Conservation (phyloP, 257 asterid genomes). For the Knoxia roxburghii region DNA sequence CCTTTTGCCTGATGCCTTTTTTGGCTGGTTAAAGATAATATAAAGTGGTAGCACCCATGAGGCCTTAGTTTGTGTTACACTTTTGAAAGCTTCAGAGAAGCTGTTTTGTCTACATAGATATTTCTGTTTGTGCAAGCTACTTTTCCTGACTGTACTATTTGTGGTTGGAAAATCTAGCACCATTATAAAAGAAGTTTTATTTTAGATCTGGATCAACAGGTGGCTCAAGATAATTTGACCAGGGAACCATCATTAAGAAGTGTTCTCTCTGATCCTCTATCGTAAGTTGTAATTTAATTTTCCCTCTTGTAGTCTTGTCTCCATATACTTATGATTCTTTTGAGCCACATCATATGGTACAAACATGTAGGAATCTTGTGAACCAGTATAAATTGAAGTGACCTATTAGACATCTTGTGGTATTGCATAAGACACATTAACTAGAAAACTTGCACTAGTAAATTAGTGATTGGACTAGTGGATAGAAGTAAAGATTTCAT, state of each 20-base stretch:
- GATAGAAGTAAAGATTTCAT: not conserved
- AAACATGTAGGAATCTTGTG: not conserved
- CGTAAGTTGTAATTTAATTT: slow-evolving; percentile 55
- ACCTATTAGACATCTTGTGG: not conserved
- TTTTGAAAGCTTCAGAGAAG: not conserved
- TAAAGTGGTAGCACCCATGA: not conserved
- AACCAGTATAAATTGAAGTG: not conserved
- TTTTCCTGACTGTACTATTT: not conserved
- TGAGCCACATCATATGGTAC: not conserved
- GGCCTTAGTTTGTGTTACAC: not conserved
- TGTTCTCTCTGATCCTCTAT: slow-evolving; percentile 83
- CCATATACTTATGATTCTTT: not conserved
- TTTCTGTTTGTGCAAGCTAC: not conserved
- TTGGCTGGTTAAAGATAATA: not conserved
- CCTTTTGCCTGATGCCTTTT: slow-evolving; percentile 14
- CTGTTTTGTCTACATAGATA: not conserved
- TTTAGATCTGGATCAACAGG: slow-evolving; percentile 54
- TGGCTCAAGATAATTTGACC: slow-evolving; percentile 51
- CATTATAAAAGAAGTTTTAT: slow-evolving; percentile 29
- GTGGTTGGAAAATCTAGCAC: slow-evolving; percentile 21
- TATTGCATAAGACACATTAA: not conserved
- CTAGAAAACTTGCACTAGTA: not conserved
- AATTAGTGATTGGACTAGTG: not conserved
- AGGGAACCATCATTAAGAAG: slow-evolving; percentile 86
- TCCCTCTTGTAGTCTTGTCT: slow-evolving; percentile 1